A percentile compares a stretch with the other conserved stretches of the same genome.
Conservation (phyloP, 2,329 filamentous ascomycete genomes). For the Phoma sp. region DNA sequence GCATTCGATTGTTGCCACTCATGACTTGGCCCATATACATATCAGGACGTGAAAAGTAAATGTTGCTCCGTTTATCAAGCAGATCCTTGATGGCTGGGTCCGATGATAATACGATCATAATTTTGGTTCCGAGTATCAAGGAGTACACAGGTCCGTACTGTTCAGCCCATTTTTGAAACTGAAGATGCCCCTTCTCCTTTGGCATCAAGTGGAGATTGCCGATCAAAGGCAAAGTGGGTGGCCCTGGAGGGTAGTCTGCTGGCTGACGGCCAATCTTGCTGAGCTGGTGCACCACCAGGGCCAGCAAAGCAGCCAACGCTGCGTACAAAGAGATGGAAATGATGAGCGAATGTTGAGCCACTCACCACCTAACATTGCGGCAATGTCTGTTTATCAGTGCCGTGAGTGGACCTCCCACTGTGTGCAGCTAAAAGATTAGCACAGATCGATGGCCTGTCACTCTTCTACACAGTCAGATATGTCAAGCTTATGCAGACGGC, state of each 20-base stretch:
- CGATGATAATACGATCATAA: constrained; percentile 56
- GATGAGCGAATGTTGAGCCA: neutral
- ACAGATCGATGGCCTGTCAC: no score
- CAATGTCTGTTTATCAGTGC: neutral
- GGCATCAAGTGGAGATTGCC: constrained; percentile 61
- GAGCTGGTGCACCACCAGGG: neutral
- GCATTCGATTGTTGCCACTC: neutral
- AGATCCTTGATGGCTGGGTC: constrained; percentile 58
- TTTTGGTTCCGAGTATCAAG: constrained; percentile 57
- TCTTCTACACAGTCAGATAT: no score
- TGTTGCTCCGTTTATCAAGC: constrained; percentile 57
- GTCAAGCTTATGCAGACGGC: no score
- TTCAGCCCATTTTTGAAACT: constrained; percentile 60
- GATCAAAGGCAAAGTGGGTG: constrained; percentile 58
- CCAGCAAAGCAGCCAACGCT: neutral
- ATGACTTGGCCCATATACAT: constrained; percentile 13
- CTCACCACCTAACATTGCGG: neutral
- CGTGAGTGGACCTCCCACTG: neutral
- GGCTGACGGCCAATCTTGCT: constrained; percentile 28
- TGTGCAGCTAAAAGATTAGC: no score
- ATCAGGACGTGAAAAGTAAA: constrained; percentile 57
- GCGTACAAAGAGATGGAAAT: constrained; percentile 11
- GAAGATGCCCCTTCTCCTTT: constrained; percentile 49
- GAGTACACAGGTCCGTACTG: constrained; percentile 60
- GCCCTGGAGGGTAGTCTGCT: constrained; percentile 55